phyloP scores from a whole-genome alignment of 495 filamentous ascomycete genomes.

The Bacidia rubella region DNA sequence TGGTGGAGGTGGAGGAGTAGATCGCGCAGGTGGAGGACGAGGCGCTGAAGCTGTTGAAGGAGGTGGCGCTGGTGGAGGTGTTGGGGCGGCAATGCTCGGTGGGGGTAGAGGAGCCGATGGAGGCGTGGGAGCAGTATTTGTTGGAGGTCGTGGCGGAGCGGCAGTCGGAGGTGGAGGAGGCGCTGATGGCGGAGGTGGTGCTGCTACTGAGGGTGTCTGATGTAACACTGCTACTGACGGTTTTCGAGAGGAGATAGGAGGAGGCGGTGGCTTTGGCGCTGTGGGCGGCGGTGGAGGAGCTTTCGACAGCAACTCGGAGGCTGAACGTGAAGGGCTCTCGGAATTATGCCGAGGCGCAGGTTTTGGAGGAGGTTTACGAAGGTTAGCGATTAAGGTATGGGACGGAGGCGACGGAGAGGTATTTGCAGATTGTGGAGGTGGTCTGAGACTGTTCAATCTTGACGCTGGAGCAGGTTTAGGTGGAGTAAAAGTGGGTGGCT shows the following conservation, averaged over 20 bases:
- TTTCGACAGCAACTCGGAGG: slow-evolving; percentile 38
- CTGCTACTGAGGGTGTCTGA: slow-evolving; percentile 27
- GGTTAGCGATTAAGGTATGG: slow-evolving; percentile 44
- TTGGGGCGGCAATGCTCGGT: slow-evolving; percentile 25
- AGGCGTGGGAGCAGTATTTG: slow-evolving; percentile 27
- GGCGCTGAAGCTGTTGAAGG: slow-evolving; percentile 14
- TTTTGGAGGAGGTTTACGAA: slow-evolving; percentile 43
- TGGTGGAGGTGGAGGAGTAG: slow-evolving; percentile 33
- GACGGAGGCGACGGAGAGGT: slow-evolving; percentile 36
- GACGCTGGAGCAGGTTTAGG: slow-evolving; percentile 33
- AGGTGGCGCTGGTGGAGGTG: slow-evolving; percentile 25
- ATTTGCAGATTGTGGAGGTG: slow-evolving; percentile 44
- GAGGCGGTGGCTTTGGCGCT: slow-evolving; percentile 34
- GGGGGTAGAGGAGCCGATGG: slow-evolving; percentile 28
- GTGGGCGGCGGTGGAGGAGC: slow-evolving; percentile 54
- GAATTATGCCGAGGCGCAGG: slow-evolving; percentile 40
- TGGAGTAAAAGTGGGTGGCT: slow-evolving; percentile 41
- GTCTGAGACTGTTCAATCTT: slow-evolving; percentile 25
- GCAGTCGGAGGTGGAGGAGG: slow-evolving; percentile 30
- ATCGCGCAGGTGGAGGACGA: slow-evolving; percentile 29
- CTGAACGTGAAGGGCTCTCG: slow-evolving; percentile 28
- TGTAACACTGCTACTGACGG: slow-evolving; percentile 35
- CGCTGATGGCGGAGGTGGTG: slow-evolving; percentile 28
- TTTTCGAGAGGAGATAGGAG: slow-evolving; percentile 45
- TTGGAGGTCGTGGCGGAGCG: slow-evolving; percentile 30